Evolutionary conservation across 148 eudicot genomes (phyloP).

Genomic region (Rhododendron ovatum): DNA sequence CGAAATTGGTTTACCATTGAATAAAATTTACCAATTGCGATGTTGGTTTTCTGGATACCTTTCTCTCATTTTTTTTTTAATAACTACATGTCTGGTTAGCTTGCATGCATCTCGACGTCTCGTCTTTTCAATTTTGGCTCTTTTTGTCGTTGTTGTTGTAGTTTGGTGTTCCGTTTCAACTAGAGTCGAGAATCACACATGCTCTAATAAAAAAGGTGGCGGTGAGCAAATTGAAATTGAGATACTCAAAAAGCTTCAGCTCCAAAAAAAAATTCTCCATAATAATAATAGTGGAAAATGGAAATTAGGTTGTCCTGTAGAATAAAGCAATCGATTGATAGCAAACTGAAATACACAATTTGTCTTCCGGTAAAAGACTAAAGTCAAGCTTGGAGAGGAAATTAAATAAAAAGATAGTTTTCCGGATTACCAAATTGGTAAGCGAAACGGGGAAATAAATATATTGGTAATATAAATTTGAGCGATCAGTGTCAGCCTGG

Average conservation of each 20-base stretch:
- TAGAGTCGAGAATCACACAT: background rate
- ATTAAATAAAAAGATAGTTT: background rate
- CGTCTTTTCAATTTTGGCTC: background rate
- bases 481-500: background rate
- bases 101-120: too few species aligned
- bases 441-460: background rate
- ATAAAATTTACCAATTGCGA: background rate
- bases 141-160: background rate
- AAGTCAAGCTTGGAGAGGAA: background rate
- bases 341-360: too few species aligned
- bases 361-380: too few species aligned
- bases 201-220: background rate
- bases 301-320: too few species aligned
- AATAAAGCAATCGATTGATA: too few species aligned
- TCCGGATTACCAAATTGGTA: background rate
- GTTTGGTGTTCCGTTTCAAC: background rate
- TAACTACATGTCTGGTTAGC: too few species aligned
- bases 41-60: background rate
- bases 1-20: background rate
- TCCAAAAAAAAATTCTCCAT: too few species aligned
- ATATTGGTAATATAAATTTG: too few species aligned
- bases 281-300: too few species aligned
- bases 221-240: background rate
- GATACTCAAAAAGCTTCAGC: background rate
- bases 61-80: too few species aligned